Conservation (phyloP, 768 basidiomycete genomes). For the Thelephora ganbajun region DNA sequence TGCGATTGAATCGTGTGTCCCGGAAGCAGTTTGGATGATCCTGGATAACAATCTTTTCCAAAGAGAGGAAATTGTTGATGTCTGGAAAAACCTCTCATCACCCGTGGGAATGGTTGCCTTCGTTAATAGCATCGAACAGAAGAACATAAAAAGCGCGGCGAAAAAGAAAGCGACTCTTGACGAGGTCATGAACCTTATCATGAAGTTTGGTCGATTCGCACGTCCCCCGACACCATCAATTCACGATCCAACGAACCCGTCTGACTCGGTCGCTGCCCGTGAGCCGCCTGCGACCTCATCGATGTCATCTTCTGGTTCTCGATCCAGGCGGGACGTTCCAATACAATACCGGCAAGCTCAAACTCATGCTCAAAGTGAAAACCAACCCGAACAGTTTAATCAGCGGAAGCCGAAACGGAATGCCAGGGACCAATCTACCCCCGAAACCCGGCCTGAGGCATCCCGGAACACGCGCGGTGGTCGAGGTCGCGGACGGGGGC, state of each 20-base stretch:
- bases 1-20: conserved; percentile 46
- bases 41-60: conserved; percentile 43
- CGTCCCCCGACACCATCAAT: conserved; percentile 25
- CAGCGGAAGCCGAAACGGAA: conserved; percentile 3
- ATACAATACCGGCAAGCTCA: background rate
- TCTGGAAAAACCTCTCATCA: conserved; percentile 34
- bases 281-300: background rate
- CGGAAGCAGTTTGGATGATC: conserved; percentile 50
- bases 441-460: background rate
- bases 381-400: conserved; percentile 4
- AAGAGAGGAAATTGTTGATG: conserved; percentile 31
- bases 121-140: conserved; percentile 10
- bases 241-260: conserved; percentile 4
- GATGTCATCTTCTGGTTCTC: conserved; percentile 2
- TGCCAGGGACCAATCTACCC: conserved; percentile 9
- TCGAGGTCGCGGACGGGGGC: conserved; percentile 24
- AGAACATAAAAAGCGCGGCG: conserved; percentile 17
- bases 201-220: conserved; percentile 31
- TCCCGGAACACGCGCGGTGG: conserved; percentile 21
- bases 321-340: background rate
- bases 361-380: conserved; percentile 4
- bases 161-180: conserved; percentile 22
- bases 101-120: conserved; percentile 2
- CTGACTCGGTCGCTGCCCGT: background rate
- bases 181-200: conserved; percentile 40